phyloP scores from a whole-genome alignment of 2,329 filamentous ascomycete species.

The Aphanocladium album region DNA sequence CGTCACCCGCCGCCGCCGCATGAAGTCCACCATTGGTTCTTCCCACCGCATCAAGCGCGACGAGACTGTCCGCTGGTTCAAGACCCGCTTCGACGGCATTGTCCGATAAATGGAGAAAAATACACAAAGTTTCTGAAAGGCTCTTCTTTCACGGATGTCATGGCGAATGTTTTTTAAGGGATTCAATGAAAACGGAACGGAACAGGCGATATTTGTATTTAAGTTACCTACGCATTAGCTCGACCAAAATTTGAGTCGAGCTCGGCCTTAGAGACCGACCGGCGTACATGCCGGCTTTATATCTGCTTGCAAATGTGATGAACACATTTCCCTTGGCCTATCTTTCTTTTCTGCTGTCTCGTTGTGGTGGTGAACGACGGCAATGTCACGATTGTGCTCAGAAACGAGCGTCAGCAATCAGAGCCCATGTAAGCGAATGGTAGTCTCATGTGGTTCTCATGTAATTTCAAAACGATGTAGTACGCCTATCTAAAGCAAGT shows the following conservation, averaged over 20 bases:
- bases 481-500: too few species aligned
- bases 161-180: constrained; percentile 33
- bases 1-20: constrained; percentile 89
- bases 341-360: constrained; percentile 4
- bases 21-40: constrained; percentile 79
- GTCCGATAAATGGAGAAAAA: constrained; percentile 70
- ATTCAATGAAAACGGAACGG: constrained; percentile 21
- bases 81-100: constrained; percentile 90
- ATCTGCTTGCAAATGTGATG: constrained; percentile 35
- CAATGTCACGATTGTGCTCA: constrained; percentile 8
- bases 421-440: background rate
- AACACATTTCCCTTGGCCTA: constrained; percentile 18
- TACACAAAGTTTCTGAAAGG: constrained; percentile 18
- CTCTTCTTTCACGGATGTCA: constrained; percentile 33
- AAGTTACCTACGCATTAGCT: constrained; percentile 45
- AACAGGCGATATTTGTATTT: constrained; percentile 35
- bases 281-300: constrained; percentile 57
- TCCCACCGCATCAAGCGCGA: constrained; percentile 88
- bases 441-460: background rate
- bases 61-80: constrained; percentile 97
- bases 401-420: constrained; percentile 9
- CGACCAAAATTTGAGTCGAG: constrained; percentile 53
- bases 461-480: too few species aligned
- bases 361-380: constrained; percentile 3
- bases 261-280: constrained; percentile 71